A percentile compares a stretch with the other conserved stretches of the same genome.
Evolutionary conservation across 352 stramenopile genomes (phyloP).

Genomic region (Globisporangium nodosum): DNA sequence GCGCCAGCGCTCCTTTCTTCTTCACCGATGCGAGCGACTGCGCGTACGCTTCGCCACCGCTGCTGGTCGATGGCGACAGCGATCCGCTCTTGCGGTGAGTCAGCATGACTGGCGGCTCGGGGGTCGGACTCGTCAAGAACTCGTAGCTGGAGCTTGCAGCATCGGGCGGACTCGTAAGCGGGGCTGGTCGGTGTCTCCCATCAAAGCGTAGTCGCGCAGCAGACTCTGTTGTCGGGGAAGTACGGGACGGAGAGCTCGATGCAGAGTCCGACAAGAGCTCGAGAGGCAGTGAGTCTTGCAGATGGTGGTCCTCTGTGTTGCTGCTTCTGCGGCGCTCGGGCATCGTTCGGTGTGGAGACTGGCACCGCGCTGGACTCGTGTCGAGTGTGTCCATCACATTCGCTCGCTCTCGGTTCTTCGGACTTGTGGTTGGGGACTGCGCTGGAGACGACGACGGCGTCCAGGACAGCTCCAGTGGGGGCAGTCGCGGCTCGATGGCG

Average conservation of each 20-base stretch:
- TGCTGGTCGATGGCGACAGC: not conserved
- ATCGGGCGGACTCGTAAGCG: too few relatives aligned
- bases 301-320: not conserved
- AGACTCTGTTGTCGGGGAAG: not conserved
- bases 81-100: conserved; percentile 7
- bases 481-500: conserved; percentile 1
- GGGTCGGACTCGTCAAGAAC: not conserved
- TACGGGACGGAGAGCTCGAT: not conserved
- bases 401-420: not conserved
- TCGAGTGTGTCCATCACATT: not conserved
- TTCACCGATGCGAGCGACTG: conserved; percentile 5
- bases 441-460: conserved; percentile 2
- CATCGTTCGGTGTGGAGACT: not conserved
- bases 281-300: not conserved
- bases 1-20: conserved; percentile 4
- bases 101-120: conserved; percentile 6
- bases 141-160: too few relatives aligned
- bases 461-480: conserved; percentile 1
- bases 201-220: not conserved
- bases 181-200: too few relatives aligned
- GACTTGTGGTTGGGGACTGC: conserved; percentile 4
- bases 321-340: conserved; percentile 2
- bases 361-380: not conserved
- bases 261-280: not conserved
- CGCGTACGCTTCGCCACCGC: not conserved